phyloP scores from a whole-genome alignment of 2,329 filamentous ascomycete species.

The Alternaria novae-zelandiae region DNA sequence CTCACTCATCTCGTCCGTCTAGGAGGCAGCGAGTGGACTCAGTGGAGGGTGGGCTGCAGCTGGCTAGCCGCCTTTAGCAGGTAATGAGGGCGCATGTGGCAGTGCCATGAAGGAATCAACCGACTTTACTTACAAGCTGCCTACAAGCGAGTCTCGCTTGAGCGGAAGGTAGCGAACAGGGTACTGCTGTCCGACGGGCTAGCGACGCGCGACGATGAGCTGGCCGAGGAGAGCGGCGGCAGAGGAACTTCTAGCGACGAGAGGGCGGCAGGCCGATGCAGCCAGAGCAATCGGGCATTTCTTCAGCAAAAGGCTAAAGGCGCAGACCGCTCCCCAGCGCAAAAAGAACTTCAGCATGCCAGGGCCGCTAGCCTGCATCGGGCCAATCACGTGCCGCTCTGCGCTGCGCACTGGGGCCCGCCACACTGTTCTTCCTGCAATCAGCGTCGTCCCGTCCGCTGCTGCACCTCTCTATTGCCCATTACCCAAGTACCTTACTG shows the following conservation, averaged over 20 bases:
- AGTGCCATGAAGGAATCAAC: conserved; percentile 17
- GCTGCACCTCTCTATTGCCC: conserved; percentile 8
- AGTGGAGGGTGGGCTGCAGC: neutral
- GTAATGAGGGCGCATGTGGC: conserved; percentile 30
- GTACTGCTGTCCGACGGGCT: neutral
- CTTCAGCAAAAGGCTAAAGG: neutral
- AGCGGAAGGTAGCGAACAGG: conserved; percentile 16
- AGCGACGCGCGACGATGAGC: neutral
- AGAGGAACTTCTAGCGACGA: neutral
- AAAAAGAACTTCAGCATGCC: conserved; percentile 1
- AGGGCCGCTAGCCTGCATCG: neutral
- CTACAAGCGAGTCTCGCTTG: conserved; percentile 25
- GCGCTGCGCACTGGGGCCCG: neutral
- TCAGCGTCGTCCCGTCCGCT: conserved; percentile 18
- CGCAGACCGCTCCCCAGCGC: conserved; percentile 1
- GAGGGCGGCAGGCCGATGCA: neutral
- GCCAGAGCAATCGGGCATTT: neutral
- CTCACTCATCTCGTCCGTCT: neutral
- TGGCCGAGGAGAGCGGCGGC: neutral
- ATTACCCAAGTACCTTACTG: conserved; percentile 13
- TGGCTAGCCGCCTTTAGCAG: conserved; percentile 32
- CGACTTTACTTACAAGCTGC: conserved; percentile 14
- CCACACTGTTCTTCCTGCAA: conserved; percentile 23
- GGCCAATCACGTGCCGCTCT: conserved; percentile 8
- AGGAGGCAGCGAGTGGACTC: neutral